Evolutionary conservation across 208 protist genomes (phyloP).

Genomic region (Leishmania turanica): DNA sequence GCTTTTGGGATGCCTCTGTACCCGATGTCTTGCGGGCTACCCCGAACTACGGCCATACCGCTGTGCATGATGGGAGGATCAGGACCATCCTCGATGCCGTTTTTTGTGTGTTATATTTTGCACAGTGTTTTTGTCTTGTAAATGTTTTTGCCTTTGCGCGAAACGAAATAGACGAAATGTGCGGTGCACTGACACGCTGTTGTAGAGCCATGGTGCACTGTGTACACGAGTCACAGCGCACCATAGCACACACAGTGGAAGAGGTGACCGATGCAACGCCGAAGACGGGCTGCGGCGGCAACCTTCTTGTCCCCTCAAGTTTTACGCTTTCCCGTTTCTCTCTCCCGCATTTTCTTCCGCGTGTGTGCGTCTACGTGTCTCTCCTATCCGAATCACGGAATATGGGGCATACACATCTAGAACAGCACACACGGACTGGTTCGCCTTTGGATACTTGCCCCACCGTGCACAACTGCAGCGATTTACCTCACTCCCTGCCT

Average conservation of each 20-base stretch:
- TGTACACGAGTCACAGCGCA: too few relatives aligned
- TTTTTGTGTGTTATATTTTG: not conserved
- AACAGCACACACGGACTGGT: not conserved
- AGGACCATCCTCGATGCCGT: not conserved
- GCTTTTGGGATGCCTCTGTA: not conserved
- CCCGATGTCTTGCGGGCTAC: not conserved
- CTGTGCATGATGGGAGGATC: not conserved
- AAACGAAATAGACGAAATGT: not conserved
- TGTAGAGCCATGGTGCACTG: not conserved
- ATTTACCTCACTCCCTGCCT: not conserved
- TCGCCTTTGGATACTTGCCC: not conserved
- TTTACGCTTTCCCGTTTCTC: not conserved
- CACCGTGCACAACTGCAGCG: not conserved
- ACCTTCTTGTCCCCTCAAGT: not conserved
- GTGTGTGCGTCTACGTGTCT: not conserved
- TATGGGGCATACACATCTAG: not conserved
- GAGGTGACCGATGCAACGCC: not conserved
- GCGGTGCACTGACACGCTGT: too few relatives aligned
- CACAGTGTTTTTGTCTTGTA: not conserved
- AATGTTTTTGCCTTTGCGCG: not conserved
- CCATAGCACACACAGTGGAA: not conserved
- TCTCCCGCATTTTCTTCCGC: not conserved
- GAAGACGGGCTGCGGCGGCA: not conserved
- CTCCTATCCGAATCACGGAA: too few relatives aligned
- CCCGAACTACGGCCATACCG: too few relatives aligned